Base-by-base conservation (phyloP, 768 basidiomycete genomes). In the Neoboletus magnificus region DNA sequence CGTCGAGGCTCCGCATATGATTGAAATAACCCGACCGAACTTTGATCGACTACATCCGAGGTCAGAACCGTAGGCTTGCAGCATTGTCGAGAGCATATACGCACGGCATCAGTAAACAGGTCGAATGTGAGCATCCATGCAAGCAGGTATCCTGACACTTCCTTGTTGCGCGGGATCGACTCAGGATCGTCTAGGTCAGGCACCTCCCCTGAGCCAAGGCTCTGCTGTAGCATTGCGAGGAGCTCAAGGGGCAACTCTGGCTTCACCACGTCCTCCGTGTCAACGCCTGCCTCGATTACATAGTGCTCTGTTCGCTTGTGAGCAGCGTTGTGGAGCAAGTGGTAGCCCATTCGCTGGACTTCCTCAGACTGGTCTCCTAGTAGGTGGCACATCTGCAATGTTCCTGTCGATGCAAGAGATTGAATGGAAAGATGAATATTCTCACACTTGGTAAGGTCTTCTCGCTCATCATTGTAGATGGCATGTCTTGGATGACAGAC, bases 81-180 rank as follows among this genome's bases (percentile, higher is more conserved):
- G 25, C 15, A 4, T 20, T 2, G 20, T 35, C 9, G 18, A 23
- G 36, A 30, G 20, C 6, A 50, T 40, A 36, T 51, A 77, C 91
- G 59, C 68, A 95, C 94, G 10, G 92, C 88, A 68, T 91, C 85
- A 25, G 76, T 75, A 71, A 97, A 97, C 20, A 89, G 75, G 64
- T 94, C 91, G 58, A 97, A 87, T 1, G 86, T 67, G n/a, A 92
- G 73, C 86, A 95, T 90, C 94, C 93, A 97, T 2, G 80, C 82
- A 10, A 97, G 79, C n/a, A 97, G 73, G 58, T 83, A 82, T 4
- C 86, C 84, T 57, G 90, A 84, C 2, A 81, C 66, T 47, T 74
- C 77, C 77, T 70, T 59, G 54, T 60, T 66, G 56, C 48, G 59
- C 6, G 46, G 27, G 56, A 71, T 47, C 52, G 82, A 75, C 59